Conservation (phyloP, 352 stramenopile genomes). For the Globisporangium megalacanthum region DNA sequence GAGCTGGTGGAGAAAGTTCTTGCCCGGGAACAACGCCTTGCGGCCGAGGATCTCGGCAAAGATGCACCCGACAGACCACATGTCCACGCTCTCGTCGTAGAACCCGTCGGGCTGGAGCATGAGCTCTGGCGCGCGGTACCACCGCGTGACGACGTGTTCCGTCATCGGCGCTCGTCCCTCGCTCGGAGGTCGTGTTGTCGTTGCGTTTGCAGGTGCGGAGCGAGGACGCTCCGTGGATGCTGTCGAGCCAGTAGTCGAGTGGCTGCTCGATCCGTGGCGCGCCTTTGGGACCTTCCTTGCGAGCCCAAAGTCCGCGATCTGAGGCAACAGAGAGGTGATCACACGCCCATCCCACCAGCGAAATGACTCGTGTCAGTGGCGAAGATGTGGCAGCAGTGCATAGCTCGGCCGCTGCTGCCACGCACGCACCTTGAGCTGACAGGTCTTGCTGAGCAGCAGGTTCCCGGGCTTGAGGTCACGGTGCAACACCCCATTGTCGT, state of each 20-base stretch:
- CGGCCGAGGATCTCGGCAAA: slow-evolving; percentile 74
- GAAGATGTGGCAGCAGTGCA: background rate
- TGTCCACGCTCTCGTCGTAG: slow-evolving; percentile 87
- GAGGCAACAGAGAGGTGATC: background rate
- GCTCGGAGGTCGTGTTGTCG: slow-evolving; percentile 3
- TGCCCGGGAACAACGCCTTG: slow-evolving; percentile 69
- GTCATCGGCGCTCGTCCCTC: slow-evolving; percentile 52
- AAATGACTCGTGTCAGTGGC: background rate
- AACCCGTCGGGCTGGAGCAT: slow-evolving; percentile 88
- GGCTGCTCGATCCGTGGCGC: background rate
- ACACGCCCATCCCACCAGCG: background rate
- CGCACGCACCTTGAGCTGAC: slow-evolving; percentile 49
- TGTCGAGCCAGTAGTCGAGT: background rate
- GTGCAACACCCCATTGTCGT: slow-evolving; percentile 74
- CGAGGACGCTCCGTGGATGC: slow-evolving; percentile 30
- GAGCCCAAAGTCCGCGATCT: slow-evolving; percentile 75
- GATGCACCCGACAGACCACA: slow-evolving; percentile 89
- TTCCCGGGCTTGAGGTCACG: slow-evolving; percentile 84
- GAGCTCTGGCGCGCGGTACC: slow-evolving; percentile 89
- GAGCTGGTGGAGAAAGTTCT: slow-evolving; percentile 81
- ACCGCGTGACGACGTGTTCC: slow-evolving; percentile 85
- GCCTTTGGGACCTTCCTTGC: slow-evolving; percentile 45
- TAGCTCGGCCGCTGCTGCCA: too few relatives aligned
- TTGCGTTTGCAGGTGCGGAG: slow-evolving; percentile 32
- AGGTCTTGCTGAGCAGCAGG: slow-evolving; percentile 70